These are phyloP conservation scores for Tremella fuciformis DNA, from an alignment of 768 basidiomycete genomes.

Conservation along the genomic window DNA sequence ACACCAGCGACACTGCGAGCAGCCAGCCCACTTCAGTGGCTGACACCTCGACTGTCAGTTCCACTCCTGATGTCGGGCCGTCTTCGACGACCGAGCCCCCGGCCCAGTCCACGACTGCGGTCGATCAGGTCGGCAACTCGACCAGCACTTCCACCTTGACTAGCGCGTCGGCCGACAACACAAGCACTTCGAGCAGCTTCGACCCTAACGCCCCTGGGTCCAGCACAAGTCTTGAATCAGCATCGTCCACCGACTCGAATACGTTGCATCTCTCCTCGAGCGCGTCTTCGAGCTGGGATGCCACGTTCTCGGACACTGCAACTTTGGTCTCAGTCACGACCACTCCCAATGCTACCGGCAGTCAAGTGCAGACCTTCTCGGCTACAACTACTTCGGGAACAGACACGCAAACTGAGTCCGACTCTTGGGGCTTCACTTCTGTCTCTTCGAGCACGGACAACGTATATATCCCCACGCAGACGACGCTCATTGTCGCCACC, in stretches of 20 bases:
- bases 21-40: not conserved
- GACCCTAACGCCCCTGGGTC: not conserved
- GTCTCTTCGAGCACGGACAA: slow-evolving; percentile 17
- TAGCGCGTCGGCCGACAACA: not conserved
- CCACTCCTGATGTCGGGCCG: not conserved
- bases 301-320: slow-evolving; percentile 3
- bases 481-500: slow-evolving; percentile 37
- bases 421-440: not conserved
- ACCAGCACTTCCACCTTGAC: not conserved
- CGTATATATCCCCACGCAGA: slow-evolving; percentile 38
- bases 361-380: slow-evolving; percentile 22
- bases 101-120: not conserved
- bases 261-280: not conserved
- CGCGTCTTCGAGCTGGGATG: not conserved
- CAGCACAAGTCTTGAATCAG: not conserved
- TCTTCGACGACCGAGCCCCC: not conserved
- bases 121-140: not conserved
- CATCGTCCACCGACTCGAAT: not conserved
- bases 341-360: slow-evolving; percentile 22
- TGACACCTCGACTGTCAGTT: too few species aligned
- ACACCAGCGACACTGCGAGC: slow-evolving; percentile 2
- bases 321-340: slow-evolving; percentile 18
- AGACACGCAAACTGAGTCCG: not conserved
- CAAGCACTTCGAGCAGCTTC: slow-evolving; percentile 3
- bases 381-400: not conserved